These are phyloP conservation scores for Verticillium dahliae DNA, from an alignment of 2,329 filamentous ascomycete genomes.

Conservation along the genomic window DNA sequence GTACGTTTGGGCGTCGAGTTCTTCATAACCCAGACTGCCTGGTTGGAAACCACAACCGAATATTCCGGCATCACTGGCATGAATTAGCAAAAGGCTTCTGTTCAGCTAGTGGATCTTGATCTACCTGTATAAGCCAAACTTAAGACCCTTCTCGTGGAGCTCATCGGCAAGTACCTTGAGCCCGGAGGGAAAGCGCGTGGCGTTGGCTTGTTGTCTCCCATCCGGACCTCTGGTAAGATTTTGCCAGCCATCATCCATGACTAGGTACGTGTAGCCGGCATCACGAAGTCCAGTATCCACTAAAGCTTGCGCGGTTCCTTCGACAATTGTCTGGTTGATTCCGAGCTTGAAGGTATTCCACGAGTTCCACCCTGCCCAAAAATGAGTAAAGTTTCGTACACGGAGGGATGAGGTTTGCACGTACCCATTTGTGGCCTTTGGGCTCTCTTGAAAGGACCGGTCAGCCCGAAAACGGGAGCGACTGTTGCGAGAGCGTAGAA, in stretches of 20 bases:
- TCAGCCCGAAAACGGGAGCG: neutral
- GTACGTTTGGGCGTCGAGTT: constrained; percentile 43
- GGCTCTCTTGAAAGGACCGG: neutral
- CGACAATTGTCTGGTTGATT: constrained; percentile 14
- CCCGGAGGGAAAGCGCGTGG: constrained; percentile 4
- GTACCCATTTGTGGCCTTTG: constrained; percentile 2
- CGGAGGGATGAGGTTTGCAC: neutral
- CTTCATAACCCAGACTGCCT: constrained; percentile 32
- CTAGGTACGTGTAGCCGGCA: constrained; percentile 5
- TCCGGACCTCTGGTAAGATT: neutral
- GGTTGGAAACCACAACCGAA: constrained; percentile 36
- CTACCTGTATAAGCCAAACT: constrained; percentile 45
- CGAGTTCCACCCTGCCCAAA: constrained; percentile 8
- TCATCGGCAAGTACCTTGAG: constrained; percentile 38
- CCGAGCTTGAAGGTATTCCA: constrained; percentile 11
- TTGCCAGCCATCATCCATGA: constrained; percentile 8
- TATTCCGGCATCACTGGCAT: constrained; percentile 29
- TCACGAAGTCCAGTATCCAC: constrained; percentile 3
- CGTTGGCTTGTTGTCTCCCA: constrained; percentile 1
- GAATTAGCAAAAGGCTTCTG: neutral
- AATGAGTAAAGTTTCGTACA: constrained; percentile 14
- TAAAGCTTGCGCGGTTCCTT: neutral
- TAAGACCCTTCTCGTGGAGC: constrained; percentile 39
- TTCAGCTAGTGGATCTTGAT: neutral
- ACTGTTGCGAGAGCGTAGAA: neutral